phyloP scores from a whole-genome alignment of 441 rosid species.

The Adansonia gregorii region DNA sequence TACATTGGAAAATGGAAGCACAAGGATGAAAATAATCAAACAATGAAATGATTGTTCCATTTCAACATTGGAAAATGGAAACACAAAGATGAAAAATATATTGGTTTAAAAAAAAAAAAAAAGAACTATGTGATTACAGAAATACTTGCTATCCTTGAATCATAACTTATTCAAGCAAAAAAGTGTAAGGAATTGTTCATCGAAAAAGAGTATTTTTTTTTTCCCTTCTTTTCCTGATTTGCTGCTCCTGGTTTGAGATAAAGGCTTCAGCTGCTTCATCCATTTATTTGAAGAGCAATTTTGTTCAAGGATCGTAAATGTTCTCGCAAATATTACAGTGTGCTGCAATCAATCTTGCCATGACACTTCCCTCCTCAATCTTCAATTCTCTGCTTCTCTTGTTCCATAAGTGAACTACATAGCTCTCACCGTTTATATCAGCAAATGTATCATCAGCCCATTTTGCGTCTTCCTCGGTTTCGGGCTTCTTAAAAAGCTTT shows the following conservation, averaged over 20 bases:
- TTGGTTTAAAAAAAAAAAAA: neutral
- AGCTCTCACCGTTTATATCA: slow-evolving; percentile 36
- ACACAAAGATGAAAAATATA: neutral
- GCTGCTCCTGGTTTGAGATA: neutral
- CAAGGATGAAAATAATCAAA: neutral
- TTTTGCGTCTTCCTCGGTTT: slow-evolving; percentile 33
- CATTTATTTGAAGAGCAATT: neutral
- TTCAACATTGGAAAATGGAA: neutral
- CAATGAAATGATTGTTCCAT: neutral
- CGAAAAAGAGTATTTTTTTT: neutral
- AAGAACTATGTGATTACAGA: neutral
- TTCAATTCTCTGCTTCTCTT: slow-evolving; percentile 43
- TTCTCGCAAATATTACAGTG: slow-evolving; percentile 46
- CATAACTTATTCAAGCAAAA: neutral
- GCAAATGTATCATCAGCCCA: slow-evolving; percentile 41
- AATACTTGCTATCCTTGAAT: neutral
- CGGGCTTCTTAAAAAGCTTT: slow-evolving; percentile 49
- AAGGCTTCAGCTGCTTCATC: neutral
- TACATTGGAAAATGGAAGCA: neutral
- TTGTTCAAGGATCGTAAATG: slow-evolving; percentile 34
- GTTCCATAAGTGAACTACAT: slow-evolving; percentile 59
- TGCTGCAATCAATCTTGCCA: slow-evolving; percentile 43
- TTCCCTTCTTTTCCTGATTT: neutral
- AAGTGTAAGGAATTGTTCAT: neutral
- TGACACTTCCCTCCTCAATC: slow-evolving; percentile 54